Evolutionary conservation across 2,329 filamentous ascomycete genomes (phyloP), one percentile per base, ranked within the genome.

Genomic region (Colletotrichum euphorbiae): DNA sequence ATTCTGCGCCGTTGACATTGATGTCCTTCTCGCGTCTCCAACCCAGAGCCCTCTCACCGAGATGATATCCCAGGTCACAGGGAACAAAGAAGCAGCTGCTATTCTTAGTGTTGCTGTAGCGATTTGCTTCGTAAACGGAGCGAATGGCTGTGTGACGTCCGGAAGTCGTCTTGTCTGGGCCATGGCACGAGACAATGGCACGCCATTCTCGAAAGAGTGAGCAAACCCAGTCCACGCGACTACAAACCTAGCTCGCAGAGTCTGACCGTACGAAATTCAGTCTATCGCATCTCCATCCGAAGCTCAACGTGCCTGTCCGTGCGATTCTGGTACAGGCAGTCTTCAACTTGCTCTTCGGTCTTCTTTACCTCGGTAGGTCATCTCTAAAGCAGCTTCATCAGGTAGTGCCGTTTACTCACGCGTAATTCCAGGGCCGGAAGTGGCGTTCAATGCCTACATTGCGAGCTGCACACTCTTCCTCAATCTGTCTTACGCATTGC

Each of bases 401-500:
- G 48, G 9, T 28, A 28, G 13, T 15, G 12, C 19, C n/a, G 4
- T 7, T 8, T 2, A 7, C 15, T 65, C 7, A 65, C 45, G 5
- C 8, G 7, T 0, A 9, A n/a, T 19, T 21, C 1, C 9, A 65
- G 62, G 62, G 9, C 82, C 81, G 1, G 77, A 77, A 13, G 82
- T 83, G 11, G 82, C 83, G 1, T 85, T 84, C 55, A 81, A 79
- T 58, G 82, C 82, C 6, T 82, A 83, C 66, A 77, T 82, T 0
- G 79, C 82, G 4, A 80, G 78, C 21, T 81, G 78, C 70, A 83
- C 82, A 13, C 79, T 84, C 12, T 79, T 84, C 50, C 76, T 84
- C 2, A 83, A 83, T 64, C 73, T 84, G 1, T 83, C 82, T 1
- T 84, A 83, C 36, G 80, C 77, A 6, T 74, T 82, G 8, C 82